Evolutionary conservation across 2,329 filamentous ascomycete species (phyloP).

Genomic region (Beauveria caledonica): DNA sequence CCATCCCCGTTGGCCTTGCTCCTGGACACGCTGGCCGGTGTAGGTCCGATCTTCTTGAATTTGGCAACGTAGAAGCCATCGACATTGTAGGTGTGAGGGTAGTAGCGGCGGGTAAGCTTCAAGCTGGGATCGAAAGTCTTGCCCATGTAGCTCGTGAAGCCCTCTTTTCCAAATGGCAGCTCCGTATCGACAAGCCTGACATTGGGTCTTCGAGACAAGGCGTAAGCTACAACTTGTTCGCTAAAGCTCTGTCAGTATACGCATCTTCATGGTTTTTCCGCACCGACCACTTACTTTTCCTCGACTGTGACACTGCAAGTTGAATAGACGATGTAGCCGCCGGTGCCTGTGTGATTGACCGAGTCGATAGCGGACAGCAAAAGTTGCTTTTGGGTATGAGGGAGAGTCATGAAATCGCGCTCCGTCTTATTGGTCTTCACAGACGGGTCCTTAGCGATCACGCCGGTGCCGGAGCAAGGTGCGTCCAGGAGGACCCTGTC

Average conservation of each 20-base stretch:
- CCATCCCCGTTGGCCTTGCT: constrained; percentile 18
- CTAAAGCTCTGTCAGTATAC: constrained; percentile 34
- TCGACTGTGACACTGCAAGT: constrained; percentile 93
- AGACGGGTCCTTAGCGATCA: constrained; percentile 92
- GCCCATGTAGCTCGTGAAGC: constrained; percentile 83
- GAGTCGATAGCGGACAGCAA: constrained; percentile 90
- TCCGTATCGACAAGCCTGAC: constrained; percentile 89
- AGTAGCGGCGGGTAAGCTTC: constrained; percentile 76
- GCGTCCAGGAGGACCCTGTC: constrained; percentile 91
- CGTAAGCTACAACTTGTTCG: constrained; percentile 90
- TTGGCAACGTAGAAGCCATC: constrained; percentile 99
- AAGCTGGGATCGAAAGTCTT: constrained; percentile 86
- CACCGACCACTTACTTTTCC: constrained; percentile 44
- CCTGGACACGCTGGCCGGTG: constrained; percentile 44
- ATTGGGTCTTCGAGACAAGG: constrained; percentile 83
- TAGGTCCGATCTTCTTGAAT: constrained; percentile 84
- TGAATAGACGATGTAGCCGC: constrained; percentile 92
- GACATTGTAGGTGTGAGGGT: constrained; percentile 87
- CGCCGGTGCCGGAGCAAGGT: constrained; percentile 91
- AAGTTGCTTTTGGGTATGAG: constrained; percentile 91
- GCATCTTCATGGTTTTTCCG: neutral
- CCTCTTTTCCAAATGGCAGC: constrained; percentile 82
- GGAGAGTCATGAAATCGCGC: constrained; percentile 85
- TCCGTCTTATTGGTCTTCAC: constrained; percentile 99
- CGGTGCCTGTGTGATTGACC: constrained; percentile 81